A percentile compares a stretch with the other conserved stretches of the same genome.
These are phyloP conservation scores for Boeremia exigua DNA, from an alignment of 2,329 filamentous ascomycete species.

Conservation along the genomic window DNA sequence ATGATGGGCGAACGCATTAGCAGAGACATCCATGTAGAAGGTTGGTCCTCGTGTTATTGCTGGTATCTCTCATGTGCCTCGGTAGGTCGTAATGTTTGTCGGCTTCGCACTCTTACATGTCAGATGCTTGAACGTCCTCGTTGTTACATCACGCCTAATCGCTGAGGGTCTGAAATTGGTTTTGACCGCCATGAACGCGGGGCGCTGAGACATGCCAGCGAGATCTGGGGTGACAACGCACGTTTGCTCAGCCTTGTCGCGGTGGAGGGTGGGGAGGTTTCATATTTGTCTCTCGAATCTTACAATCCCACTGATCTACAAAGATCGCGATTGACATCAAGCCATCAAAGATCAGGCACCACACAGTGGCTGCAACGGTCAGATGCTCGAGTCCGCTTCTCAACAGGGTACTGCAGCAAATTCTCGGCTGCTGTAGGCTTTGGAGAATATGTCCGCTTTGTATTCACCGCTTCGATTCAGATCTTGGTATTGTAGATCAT, in stretches of 20 bases:
- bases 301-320: conserved; percentile 11
- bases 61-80: background rate
- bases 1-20: background rate
- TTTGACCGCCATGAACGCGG: background rate
- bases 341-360: background rate
- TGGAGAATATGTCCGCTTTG: background rate
- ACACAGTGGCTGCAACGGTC: background rate
- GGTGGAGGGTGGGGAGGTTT: background rate
- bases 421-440: background rate
- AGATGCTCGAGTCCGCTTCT: background rate
- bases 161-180: background rate
- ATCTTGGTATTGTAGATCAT: conserved; percentile 10
- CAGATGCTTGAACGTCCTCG: background rate
- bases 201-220: conserved; percentile 25
- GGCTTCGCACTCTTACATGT: background rate
- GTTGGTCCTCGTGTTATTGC: background rate
- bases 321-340: background rate
- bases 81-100: background rate
- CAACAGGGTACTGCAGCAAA: background rate
- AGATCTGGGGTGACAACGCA: conserved; percentile 9
- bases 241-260: background rate
- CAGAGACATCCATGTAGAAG: background rate
- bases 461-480: background rate
- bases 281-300: background rate
- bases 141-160: background rate